Evolutionary conservation across 495 filamentous ascomycete species (phyloP), one percentile per base, ranked within the genome.

Genomic region (Tetracladium setigerum): DNA sequence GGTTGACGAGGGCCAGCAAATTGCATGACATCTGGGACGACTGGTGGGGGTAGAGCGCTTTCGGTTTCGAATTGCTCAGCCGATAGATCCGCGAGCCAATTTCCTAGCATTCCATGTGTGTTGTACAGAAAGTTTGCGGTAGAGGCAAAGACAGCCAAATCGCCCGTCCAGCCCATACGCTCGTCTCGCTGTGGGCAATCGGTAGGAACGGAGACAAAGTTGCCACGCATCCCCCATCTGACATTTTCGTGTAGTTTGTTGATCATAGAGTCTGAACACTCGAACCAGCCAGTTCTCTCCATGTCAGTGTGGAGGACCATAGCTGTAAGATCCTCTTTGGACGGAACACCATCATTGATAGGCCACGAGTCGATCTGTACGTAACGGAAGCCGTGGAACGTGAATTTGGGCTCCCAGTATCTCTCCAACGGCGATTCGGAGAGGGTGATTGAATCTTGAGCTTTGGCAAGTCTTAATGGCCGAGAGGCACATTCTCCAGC

Each of bases 141-240:
- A 0, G 67, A 66, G 0, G 64, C 55, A 52, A 79, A 78, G 1
- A 68, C 63, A 38, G 74, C 67, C 9, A 68, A 63, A 43, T 78
- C 74, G 1, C 73, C 76, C 0, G 76, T 77, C 76, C 74, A 79
- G 0, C 76, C 76, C 9, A 79, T 48, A 4, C 74, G 62, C 50
- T 79, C 76, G 41, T 79, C 76, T 31, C 76, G 65, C 46, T 76
- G 72, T 0, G 74, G 74, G 47, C 74, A 78, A 44, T 79, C 76
- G 0, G 70, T 79, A 2, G 74, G 76, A 0, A 78, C 58, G 15
- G 56, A 61, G 43, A 79, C 59, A 40, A 79, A 79, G 39, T 78
- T 79, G 0, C 73, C 69, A 4, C 65, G 63, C 70, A 78, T 74
- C 8, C 67, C 64, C 76, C 74, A 77, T 24, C 61, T 41, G 4